Conservation (phyloP, 768 basidiomycete genomes). For the Rhizopogon roseolus region DNA sequence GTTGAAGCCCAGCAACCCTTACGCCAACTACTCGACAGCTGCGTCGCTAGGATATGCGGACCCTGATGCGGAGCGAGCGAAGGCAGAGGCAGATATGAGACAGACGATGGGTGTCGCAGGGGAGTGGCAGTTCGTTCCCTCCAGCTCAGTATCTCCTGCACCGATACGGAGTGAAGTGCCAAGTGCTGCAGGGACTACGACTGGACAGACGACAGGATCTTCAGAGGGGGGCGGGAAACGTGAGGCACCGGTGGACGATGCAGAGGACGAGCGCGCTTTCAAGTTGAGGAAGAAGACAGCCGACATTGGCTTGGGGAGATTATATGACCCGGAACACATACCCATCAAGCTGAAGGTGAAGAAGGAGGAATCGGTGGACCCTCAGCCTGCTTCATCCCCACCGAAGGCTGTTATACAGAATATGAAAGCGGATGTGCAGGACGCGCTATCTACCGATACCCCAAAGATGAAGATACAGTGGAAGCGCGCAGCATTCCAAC, state of each 20-base stretch:
- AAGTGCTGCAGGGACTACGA: background rate
- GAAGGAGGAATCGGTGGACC: conserved; percentile 32
- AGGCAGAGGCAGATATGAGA: conserved; percentile 55
- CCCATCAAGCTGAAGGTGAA: conserved; percentile 58
- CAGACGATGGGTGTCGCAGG: conserved; percentile 69
- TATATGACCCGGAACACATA: conserved; percentile 76
- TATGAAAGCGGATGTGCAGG: conserved; percentile 3
- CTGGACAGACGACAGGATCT: conserved; percentile 13
- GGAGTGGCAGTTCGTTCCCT: conserved; percentile 68
- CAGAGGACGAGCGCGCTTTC: conserved; percentile 46
- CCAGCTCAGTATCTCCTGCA: conserved; percentile 20
- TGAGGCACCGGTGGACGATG: conserved; percentile 43
- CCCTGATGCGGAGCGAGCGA: conserved; percentile 62
- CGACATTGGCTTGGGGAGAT: conserved; percentile 61
- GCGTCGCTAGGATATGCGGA: conserved; percentile 78
- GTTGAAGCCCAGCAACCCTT: conserved; percentile 56
- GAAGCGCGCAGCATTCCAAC: conserved; percentile 19
- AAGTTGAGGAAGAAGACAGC: conserved; percentile 65
- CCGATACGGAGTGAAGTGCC: background rate
- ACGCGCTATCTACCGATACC: conserved; percentile 8
- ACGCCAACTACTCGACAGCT: conserved; percentile 85
- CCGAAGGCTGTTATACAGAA: conserved; percentile 6
- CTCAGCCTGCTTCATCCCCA: background rate
- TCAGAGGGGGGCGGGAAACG: conserved; percentile 34
- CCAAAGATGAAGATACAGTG: conserved; percentile 33